Evolutionary conservation across 495 filamentous ascomycete genomes (phyloP), one percentile per base, ranked within the genome.

Genomic region (Lindgomyces ingoldianus): DNA sequence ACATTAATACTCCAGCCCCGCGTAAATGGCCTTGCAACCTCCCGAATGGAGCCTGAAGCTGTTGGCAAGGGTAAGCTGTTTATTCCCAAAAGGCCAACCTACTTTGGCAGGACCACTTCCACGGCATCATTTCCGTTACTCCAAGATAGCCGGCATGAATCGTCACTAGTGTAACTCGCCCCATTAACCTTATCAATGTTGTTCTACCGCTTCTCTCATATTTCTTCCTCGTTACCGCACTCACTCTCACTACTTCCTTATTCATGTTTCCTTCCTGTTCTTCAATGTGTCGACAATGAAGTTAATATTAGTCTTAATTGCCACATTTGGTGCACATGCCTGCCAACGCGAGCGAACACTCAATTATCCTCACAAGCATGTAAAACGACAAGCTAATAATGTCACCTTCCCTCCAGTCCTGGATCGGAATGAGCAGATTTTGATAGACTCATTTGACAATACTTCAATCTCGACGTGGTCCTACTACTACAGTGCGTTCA

Each of bases 361-460:
- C 18, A 36, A 57, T 1, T 39, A 52, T 11, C 8, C 21, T 21
- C 57, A 57, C 33, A 58, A 33, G n/a, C 57, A 62, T 62, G 39
- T 36, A 26, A 65, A 65, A 41, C 29, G 66, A 22, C 60, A 69
- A 46, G 49, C 24, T 22, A 42, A 8, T 12, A 56, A 42, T 56
- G 67, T 29, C 24, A 46, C 62, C n/a, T 65, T 65, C 25, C 66
- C 62, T 18, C 62, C 67, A 16, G 57, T 54, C 16, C 42, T 65
- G 26, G 62, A 65, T 46, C 26, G 49, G 1, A 63, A 65, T 21
- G 67, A 70, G 54, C 39, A 70, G 36, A 26, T 66, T 12, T 45
- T 70, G 10, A 22, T 70, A 14, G 49, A 70, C 45, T 70, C 67
- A n/a, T 70, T 70, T 29, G 62, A 65, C 47, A 66, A 65, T 30